phyloP scores from a whole-genome alignment of 2,329 filamentous ascomycete genomes.

The Neofusicoccum kwambonambiense region DNA sequence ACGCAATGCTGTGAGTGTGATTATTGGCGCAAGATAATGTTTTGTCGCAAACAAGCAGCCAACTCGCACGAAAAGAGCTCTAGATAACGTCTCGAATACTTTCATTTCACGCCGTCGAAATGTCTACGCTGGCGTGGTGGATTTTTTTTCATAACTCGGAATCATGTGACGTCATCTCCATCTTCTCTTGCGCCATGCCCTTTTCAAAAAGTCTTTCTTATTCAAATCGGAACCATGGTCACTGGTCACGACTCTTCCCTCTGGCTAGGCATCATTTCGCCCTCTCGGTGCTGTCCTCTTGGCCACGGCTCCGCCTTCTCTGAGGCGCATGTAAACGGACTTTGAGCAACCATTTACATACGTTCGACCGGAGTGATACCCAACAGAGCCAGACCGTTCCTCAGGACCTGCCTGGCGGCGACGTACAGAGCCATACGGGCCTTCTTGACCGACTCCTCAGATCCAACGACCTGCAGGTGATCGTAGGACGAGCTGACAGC shows the following conservation, averaged over 20 bases:
- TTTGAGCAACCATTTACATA: constrained; percentile 22
- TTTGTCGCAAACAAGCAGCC: too few species aligned
- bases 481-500: constrained; percentile 77
- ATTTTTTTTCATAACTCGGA: neutral
- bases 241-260: neutral
- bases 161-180: neutral
- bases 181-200: neutral
- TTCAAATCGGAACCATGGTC: too few species aligned
- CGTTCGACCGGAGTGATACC: constrained; percentile 76
- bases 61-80: too few species aligned
- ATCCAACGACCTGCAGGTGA: constrained; percentile 77
- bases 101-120: neutral
- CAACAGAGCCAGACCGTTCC: constrained; percentile 79
- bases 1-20: too few species aligned
- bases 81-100: neutral
- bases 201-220: neutral
- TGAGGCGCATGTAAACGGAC: neutral
- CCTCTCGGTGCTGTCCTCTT: neutral
- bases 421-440: constrained; percentile 78
- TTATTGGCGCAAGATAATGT: too few species aligned
- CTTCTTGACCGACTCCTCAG: constrained; percentile 67
- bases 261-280: neutral
- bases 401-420: constrained; percentile 70
- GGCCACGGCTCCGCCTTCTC: neutral
- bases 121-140: neutral